Evolutionary conservation across 345 rosid genomes (phyloP).

Genomic region (Limnanthes douglasii): DNA sequence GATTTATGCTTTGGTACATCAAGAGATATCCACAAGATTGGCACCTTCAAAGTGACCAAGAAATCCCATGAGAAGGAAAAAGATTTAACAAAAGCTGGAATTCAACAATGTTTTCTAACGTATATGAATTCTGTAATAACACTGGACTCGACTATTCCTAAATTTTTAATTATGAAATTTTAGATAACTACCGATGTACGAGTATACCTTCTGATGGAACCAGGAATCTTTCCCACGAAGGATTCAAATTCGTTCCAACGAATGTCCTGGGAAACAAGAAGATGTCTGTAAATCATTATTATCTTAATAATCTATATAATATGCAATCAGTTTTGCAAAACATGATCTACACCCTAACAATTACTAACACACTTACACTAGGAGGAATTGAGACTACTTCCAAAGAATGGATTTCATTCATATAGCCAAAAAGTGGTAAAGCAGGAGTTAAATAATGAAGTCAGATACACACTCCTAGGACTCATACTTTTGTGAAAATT

Average conservation of each 20-base stretch:
- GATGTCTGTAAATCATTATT: conserved; percentile 7
- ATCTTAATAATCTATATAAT: conserved; percentile 4
- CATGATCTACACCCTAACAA: background rate
- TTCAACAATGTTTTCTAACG: too few species aligned
- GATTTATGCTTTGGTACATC: too few species aligned
- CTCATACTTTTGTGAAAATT: too few species aligned
- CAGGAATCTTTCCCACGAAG: conserved; percentile 69
- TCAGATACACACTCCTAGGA: background rate
- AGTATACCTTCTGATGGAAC: conserved; percentile 56
- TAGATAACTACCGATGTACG: too few species aligned
- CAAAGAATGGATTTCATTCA: background rate
- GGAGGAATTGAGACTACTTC: background rate
- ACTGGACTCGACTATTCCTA: too few species aligned
- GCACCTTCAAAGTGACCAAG: too few species aligned
- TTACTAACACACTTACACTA: background rate
- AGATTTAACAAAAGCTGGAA: too few species aligned
- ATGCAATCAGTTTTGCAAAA: background rate
- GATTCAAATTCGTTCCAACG: conserved; percentile 76
- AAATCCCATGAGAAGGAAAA: too few species aligned
- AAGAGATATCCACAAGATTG: too few species aligned
- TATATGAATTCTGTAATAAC: too few species aligned
- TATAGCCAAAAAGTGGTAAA: too few species aligned
- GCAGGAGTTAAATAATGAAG: background rate
- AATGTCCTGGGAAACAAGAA: conserved; percentile 50
- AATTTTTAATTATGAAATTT: too few species aligned